These are phyloP conservation scores for Mortierella polycephala DNA, from an alignment of 371 early-diverging fungal species.

Conservation along the genomic window DNA sequence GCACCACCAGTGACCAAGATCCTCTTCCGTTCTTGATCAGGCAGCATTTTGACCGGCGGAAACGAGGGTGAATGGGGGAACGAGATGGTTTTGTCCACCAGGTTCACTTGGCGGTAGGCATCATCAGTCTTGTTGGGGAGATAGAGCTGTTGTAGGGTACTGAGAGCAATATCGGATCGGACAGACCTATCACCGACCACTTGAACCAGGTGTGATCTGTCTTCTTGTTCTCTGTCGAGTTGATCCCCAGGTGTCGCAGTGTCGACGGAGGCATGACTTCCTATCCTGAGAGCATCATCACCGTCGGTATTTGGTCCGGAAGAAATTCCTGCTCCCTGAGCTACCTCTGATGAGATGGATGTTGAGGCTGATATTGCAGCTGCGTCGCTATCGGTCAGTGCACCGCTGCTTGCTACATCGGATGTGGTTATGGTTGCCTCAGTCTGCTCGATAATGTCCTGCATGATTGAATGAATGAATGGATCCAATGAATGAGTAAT, in stretches of 20 bases:
- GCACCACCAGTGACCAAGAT: constrained; percentile 93
- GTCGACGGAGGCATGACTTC: background rate
- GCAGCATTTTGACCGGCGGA: constrained; percentile 65
- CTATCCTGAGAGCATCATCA: constrained; percentile 16
- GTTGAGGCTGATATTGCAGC: background rate
- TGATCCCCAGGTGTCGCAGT: background rate
- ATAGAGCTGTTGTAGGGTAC: constrained; percentile 42
- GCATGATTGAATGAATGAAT: constrained; percentile 4
- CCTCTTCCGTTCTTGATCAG: constrained; percentile 71
- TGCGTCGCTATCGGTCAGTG: too few relatives aligned
- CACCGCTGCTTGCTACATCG: too few relatives aligned
- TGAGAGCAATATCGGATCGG: constrained; percentile 38
- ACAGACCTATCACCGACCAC: constrained; percentile 46
- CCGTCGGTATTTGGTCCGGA: constrained; percentile 10
- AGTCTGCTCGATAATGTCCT: too few relatives aligned
- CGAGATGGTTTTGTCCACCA: constrained; percentile 56
- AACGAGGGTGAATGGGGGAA: constrained; percentile 60
- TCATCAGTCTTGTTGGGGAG: constrained; percentile 24
- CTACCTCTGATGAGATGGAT: background rate
- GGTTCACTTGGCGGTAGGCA: constrained; percentile 31
- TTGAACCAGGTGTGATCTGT: constrained; percentile 14
- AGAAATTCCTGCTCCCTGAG: too few relatives aligned
- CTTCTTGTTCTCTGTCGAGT: background rate
- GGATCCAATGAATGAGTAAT: background rate
- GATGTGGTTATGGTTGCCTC: too few relatives aligned